A percentile compares a stretch with the other conserved stretches of the same genome.
Evolutionary conservation across 257 asterid species (phyloP).

Genomic region (Verbena officinalis): DNA sequence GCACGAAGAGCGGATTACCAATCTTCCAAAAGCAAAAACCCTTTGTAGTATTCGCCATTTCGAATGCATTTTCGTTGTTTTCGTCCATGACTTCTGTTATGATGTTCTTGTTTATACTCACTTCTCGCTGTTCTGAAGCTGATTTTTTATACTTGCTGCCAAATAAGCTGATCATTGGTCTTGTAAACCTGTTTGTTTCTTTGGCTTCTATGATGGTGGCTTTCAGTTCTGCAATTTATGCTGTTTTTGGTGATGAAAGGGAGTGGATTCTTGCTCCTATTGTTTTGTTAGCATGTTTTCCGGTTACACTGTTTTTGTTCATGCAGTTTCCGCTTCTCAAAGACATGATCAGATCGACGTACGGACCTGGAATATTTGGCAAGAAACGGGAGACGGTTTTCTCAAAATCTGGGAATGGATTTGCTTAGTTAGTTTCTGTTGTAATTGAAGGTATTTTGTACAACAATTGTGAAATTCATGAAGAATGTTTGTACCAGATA

Average conservation of each 20-base stretch:
- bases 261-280: slow-evolving; percentile 17
- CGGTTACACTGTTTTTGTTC: slow-evolving; percentile 12
- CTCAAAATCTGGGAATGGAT: background rate
- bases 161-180: slow-evolving; percentile 26
- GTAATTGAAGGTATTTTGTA: background rate
- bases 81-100: slow-evolving; percentile 16
- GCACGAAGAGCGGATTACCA: slow-evolving; percentile 16
- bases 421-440: background rate
- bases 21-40: slow-evolving; percentile 20
- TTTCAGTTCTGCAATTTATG: slow-evolving; percentile 22
- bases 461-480: background rate
- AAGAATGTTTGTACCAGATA: background rate
- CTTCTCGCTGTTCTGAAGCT: slow-evolving; percentile 23
- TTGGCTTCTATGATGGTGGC: slow-evolving; percentile 28
- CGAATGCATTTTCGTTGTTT: slow-evolving; percentile 26
- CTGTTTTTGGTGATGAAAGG: slow-evolving; percentile 16
- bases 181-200: slow-evolving; percentile 22
- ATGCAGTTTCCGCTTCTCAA: slow-evolving; percentile 23
- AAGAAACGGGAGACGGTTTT: background rate
- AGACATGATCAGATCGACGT: slow-evolving; percentile 25
- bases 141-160: slow-evolving; percentile 29
- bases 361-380: slow-evolving; percentile 30
- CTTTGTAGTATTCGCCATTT: slow-evolving; percentile 17
- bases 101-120: slow-evolving; percentile 31
- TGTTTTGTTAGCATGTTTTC: slow-evolving; percentile 13